Percentiles rank a stretch among this genome's conserved stretches.
phyloP scores from a whole-genome alignment of 306 rosid species.

The Geum urbanum region DNA sequence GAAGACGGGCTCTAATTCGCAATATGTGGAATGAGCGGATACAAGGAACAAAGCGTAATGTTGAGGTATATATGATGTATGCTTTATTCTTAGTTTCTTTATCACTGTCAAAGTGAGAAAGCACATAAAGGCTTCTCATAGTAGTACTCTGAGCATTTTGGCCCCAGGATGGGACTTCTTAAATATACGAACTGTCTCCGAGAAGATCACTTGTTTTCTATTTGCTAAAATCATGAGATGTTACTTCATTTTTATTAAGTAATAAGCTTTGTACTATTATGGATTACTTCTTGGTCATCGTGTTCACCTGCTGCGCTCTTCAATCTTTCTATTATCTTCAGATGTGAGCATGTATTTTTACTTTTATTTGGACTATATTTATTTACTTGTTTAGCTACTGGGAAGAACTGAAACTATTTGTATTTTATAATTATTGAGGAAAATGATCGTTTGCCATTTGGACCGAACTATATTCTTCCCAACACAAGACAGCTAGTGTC shows the following conservation, averaged over 20 bases:
- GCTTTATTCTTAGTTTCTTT: not conserved
- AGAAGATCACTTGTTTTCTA: not conserved
- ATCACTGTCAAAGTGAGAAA: too few relatives aligned
- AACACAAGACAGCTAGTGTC: too few relatives aligned
- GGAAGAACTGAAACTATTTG: not conserved
- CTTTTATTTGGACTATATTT: too few relatives aligned
- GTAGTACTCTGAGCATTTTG: not conserved
- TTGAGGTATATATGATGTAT: constrained; percentile 58
- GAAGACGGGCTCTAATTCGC: constrained; percentile 85
- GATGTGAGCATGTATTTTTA: too few relatives aligned
- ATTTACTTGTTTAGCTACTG: too few relatives aligned
- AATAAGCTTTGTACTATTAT: not conserved
- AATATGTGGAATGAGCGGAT: constrained; percentile 99
- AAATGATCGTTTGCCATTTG: too few relatives aligned
- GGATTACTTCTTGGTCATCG: not conserved
- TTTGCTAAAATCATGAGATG: not conserved
- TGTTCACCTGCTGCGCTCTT: too few relatives aligned
- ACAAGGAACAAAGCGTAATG: constrained; percentile 88
- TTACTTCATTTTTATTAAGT: not conserved
- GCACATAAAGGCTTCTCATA: not conserved
- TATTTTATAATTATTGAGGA: too few relatives aligned
- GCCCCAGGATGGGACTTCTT: not conserved
- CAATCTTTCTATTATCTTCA: too few relatives aligned
- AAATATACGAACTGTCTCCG: not conserved
- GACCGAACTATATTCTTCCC: too few relatives aligned